Evolutionary conservation across 139 green algal species (phyloP).

Genomic region (Tetratostichococcus sp.): DNA sequence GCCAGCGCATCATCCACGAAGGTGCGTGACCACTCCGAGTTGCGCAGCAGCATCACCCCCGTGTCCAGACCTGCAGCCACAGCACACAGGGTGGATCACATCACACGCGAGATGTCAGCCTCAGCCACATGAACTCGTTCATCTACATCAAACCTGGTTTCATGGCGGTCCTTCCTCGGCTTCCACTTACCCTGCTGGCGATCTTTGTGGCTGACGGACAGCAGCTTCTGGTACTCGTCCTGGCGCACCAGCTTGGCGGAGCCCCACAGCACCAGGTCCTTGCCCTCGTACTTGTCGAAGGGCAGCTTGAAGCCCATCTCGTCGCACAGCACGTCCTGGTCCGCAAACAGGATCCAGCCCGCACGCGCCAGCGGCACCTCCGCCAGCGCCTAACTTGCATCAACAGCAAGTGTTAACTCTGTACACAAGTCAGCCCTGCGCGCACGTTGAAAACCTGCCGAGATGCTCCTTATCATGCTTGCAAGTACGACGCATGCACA

Average conservation of each 20-base stretch:
- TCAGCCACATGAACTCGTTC: too few relatives aligned
- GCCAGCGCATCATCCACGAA: constrained; percentile 6
- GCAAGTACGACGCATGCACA: too few relatives aligned
- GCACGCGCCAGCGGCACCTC: constrained; percentile 5
- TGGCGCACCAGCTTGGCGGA: constrained; percentile 2
- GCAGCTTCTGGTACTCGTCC: constrained; percentile 6
- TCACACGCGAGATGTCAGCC: too few relatives aligned
- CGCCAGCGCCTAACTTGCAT: constrained; percentile 6
- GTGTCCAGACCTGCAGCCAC: constrained; percentile 17
- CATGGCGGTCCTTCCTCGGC: too few relatives aligned
- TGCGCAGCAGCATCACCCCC: constrained; percentile 22
- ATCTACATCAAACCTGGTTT: too few relatives aligned
- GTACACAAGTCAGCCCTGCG: too few relatives aligned
- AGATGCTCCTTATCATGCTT: too few relatives aligned
- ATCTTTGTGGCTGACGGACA: not conserved
- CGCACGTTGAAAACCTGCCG: too few relatives aligned
- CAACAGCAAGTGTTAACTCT: not conserved
- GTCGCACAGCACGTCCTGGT: constrained; percentile 17
- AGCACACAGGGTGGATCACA: not conserved
- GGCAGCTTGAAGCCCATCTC: constrained; percentile 16
- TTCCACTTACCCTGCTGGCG: not conserved
- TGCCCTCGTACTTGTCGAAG: constrained; percentile 9
- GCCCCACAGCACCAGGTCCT: constrained; percentile 22
- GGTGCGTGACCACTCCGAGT: constrained; percentile 16
- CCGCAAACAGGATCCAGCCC: constrained; percentile 21